Evolutionary conservation across 164 flowering plant species (phyloP).

Genomic region (Paratinospora sagittata): DNA sequence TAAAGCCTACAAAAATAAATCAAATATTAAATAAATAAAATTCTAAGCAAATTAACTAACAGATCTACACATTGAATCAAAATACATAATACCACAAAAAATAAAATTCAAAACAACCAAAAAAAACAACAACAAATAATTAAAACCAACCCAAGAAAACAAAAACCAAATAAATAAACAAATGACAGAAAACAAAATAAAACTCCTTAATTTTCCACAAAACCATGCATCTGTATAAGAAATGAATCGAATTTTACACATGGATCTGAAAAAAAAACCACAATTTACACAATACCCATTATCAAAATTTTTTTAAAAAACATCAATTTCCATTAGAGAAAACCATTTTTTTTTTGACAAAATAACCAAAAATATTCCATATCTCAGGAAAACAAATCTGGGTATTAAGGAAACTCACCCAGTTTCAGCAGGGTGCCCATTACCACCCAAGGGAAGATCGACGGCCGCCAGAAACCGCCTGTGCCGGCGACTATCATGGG

Average conservation of each 20-base stretch:
- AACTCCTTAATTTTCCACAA: too few species aligned
- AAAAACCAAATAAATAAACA: too few species aligned
- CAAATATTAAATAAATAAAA: slow-evolving; percentile 4
- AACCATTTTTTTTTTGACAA: not conserved
- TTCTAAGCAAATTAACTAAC: not conserved
- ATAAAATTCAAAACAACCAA: not conserved
- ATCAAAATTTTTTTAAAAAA: not conserved
- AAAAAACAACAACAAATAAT: not conserved
- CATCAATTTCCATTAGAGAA: not conserved
- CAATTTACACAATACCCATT: not conserved
- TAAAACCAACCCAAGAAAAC: not conserved
- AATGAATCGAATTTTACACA: too few species aligned
- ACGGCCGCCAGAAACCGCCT: slow-evolving; percentile 49
- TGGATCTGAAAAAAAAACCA: not conserved
- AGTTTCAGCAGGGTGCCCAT: slow-evolving; percentile 52
- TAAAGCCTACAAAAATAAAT: slow-evolving; percentile 54
- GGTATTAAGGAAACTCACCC: slow-evolving; percentile 32
- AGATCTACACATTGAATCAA: not conserved
- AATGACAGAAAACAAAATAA: too few species aligned
- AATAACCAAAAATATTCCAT: not conserved
- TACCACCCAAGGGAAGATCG: slow-evolving; percentile 65
- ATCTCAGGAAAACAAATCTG: not conserved
- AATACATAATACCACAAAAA: not conserved
- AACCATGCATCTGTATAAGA: too few species aligned
- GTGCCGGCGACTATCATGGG: slow-evolving; percentile 55